A percentile compares a stretch with the other conserved stretches of the same genome.
Evolutionary conservation across 805 yeast species (phyloP).

Genomic region (Monosporozyma servazzii): DNA sequence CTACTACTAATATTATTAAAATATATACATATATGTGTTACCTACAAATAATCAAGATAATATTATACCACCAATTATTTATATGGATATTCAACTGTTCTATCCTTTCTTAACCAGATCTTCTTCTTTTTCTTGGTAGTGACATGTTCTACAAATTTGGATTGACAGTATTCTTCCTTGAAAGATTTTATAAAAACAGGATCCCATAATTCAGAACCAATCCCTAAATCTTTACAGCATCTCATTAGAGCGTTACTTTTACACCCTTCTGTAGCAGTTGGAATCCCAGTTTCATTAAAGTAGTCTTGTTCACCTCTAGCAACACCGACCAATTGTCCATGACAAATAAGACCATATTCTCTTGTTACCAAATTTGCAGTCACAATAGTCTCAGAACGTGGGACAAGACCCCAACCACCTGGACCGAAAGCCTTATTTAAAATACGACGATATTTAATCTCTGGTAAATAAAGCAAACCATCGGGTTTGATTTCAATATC

Average conservation of each 20-base stretch:
- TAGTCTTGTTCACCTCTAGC: conserved; percentile 96
- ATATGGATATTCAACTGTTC: conserved; percentile 79
- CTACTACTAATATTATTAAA: neutral
- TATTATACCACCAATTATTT: conserved; percentile 28
- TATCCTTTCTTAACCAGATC: conserved; percentile 85
- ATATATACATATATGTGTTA: neutral
- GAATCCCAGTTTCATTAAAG: conserved; percentile 74
- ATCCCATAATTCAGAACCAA: conserved; percentile 97
- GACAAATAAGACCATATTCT: conserved; percentile 81
- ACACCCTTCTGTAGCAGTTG: conserved; percentile 96
- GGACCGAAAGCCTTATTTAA: conserved; percentile 91
- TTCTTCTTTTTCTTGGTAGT: conserved; percentile 77
- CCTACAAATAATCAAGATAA: neutral
- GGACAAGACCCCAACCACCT: conserved; percentile 98
- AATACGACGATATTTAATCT: conserved; percentile 86
- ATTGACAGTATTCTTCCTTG: conserved; percentile 61
- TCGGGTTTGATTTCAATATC: conserved; percentile 95
- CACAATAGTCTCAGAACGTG: conserved; percentile 75
- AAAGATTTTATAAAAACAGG: conserved; percentile 74
- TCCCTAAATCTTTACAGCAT: conserved; percentile 94
- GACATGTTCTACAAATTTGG: conserved; percentile 76
- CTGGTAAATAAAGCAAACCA: conserved; percentile 85
- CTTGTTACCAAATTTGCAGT: conserved; percentile 71
- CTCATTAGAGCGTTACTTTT: conserved; percentile 95
- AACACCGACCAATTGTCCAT: conserved; percentile 80